phyloP scores from a whole-genome alignment of 169 alveolate genomes.

The Babesia sp. region DNA sequence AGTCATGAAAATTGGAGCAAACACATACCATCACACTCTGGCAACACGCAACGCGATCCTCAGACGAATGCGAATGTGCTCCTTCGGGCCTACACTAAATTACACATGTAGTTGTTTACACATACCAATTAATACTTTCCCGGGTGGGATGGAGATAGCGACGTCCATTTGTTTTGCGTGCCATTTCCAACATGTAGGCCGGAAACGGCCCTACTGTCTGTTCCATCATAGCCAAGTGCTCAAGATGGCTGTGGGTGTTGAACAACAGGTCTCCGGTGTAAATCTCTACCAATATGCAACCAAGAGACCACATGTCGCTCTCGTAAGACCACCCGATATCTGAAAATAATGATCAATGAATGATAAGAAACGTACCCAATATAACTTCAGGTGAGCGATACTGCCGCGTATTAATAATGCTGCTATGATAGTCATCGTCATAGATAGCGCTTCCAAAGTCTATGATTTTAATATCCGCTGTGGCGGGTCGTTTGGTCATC shows the following conservation, averaged over 20 bases:
- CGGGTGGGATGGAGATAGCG: slow-evolving; percentile 57
- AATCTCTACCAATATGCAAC: slow-evolving; percentile 92
- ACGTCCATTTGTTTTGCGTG: slow-evolving; percentile 71
- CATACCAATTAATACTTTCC: slow-evolving; percentile 74
- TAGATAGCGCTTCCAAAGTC: slow-evolving; percentile 99
- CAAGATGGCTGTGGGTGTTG: slow-evolving; percentile 91
- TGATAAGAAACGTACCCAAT: slow-evolving; percentile 73
- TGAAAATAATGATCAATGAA: background rate
- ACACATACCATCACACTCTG: slow-evolving; percentile 39
- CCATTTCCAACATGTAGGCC: slow-evolving; percentile 59
- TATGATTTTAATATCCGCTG: slow-evolving; percentile 89
- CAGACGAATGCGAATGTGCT: slow-evolving; percentile 72
- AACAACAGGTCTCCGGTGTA: slow-evolving; percentile 92
- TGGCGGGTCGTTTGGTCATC: slow-evolving; percentile 78
- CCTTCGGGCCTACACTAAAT: slow-evolving; percentile 74
- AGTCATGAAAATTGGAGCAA: background rate
- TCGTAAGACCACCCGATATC: slow-evolving; percentile 91
- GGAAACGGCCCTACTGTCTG: slow-evolving; percentile 72
- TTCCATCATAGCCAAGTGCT: slow-evolving; percentile 93
- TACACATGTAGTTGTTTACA: background rate
- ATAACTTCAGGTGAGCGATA: slow-evolving; percentile 99
- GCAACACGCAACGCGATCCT: slow-evolving; percentile 72
- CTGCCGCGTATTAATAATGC: slow-evolving; percentile 96
- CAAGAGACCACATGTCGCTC: slow-evolving; percentile 96
- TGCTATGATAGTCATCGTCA: slow-evolving; percentile 92